phyloP scores from a whole-genome alignment of 2,329 filamentous ascomycete species.

The Penicillium sp. region DNA sequence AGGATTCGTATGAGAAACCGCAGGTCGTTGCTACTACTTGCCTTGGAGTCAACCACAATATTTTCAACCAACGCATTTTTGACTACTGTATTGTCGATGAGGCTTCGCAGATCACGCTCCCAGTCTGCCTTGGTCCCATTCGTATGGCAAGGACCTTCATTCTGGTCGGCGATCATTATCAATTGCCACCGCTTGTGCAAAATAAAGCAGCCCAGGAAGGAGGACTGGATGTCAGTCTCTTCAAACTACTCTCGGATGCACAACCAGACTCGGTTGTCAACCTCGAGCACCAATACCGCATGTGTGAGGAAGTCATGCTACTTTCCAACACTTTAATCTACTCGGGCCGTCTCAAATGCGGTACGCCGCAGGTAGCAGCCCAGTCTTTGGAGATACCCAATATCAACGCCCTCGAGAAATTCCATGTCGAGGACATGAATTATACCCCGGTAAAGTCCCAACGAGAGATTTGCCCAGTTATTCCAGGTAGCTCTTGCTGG shows the following conservation, averaged over 20 bases:
- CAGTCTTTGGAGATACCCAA: conserved; percentile 68
- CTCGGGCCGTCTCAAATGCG: conserved; percentile 83
- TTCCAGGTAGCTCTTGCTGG: conserved; percentile 64
- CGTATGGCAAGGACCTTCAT: conserved; percentile 91
- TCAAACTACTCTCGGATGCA: conserved; percentile 86
- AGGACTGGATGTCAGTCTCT: conserved; percentile 87
- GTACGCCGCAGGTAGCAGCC: conserved; percentile 70
- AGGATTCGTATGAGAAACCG: conserved; percentile 77
- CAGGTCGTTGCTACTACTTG: conserved; percentile 94
- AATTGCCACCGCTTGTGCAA: conserved; percentile 89
- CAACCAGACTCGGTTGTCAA: conserved; percentile 87
- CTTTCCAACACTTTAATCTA: conserved; percentile 94
- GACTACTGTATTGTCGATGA: conserved; percentile 99
- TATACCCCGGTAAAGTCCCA: conserved; percentile 21
- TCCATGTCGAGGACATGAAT: conserved; percentile 49
- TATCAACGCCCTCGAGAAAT: conserved; percentile 58
- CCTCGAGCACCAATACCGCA: conserved; percentile 93
- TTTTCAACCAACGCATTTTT: conserved; percentile 86
- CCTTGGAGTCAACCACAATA: conserved; percentile 80
- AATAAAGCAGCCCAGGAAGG: conserved; percentile 84
- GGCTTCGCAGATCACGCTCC: conserved; percentile 93
- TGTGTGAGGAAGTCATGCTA: conserved; percentile 96
- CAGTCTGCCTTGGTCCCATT: conserved; percentile 90
- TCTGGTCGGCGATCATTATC: conserved; percentile 93
- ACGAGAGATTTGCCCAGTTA: conserved; percentile 56